Base-by-base conservation (phyloP, 2,329 filamentous ascomycete species). In the Verticillium tricorpus region DNA sequence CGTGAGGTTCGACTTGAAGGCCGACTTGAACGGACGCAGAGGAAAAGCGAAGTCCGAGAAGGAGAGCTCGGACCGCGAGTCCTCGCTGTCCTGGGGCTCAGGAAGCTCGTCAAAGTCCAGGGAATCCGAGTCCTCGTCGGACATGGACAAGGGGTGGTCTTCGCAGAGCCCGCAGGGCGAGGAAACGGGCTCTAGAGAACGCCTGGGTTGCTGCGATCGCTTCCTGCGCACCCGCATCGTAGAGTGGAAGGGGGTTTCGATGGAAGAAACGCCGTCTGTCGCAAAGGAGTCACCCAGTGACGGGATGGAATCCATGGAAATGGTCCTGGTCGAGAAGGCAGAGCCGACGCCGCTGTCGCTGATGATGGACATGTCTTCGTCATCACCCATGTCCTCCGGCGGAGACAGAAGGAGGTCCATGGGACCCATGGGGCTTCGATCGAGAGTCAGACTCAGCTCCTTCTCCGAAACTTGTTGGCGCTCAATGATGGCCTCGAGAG, bases 1-100 rank as follows among this genome's bases (percentile, higher is more conserved):
- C 6, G 87, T 89, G 40, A 90, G 71, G 68, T 90, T 90, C 3
- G 87, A 89, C 71, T 89, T 89, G 76, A 90, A 89, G 7, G 82
- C 86, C 39, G 81, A 81, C 62, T 79, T 78, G 39, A 86, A 74
- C 2, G 84, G 83, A 58, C 76, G 79, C 63, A 83, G 75, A n/a
- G 74, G 74, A 54, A 75, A 68, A 2, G 72, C 67, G 32, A 75
- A 70, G 60, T 66, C 61, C 11, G 68, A 68, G 3, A 67, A 71
- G 3, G 71, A 69, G 50, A 71, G 63, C 28, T 74, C 71, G 8
- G 72, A 73, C 57, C 73, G 72, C 63, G 72, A 61, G 61, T 75
- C 71, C 56, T 72, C 67, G 57, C 77, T 70, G 28, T 69, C 66
- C 34, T 66, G 69, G 6, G 67, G 66, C 37, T 66, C 61, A 17